phyloP scores from a whole-genome alignment of 495 filamentous ascomycete genomes.

The Talaromyces wortmannii region DNA sequence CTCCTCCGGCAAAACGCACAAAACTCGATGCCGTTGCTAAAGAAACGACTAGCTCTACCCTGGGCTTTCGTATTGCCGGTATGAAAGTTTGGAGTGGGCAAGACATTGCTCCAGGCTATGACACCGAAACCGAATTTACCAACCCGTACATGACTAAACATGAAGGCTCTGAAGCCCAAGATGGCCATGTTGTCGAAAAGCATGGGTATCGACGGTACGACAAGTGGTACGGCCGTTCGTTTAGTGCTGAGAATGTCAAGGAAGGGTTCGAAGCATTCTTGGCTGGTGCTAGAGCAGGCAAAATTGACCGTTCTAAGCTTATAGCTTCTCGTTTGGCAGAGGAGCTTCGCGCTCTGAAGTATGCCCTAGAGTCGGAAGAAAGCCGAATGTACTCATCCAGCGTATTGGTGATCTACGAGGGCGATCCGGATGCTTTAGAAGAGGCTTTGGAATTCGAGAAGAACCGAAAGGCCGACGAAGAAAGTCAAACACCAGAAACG shows the following conservation, averaged over 20 bases:
- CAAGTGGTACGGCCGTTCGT: slow-evolving; percentile 78
- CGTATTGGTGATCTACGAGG: slow-evolving; percentile 87
- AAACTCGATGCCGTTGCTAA: slow-evolving; percentile 73
- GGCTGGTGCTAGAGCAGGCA: slow-evolving; percentile 51
- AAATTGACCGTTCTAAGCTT: slow-evolving; percentile 40
- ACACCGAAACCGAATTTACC: slow-evolving; percentile 19
- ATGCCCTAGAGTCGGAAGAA: slow-evolving; percentile 65
- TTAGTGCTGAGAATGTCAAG: slow-evolving; percentile 63
- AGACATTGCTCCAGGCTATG: slow-evolving; percentile 21
- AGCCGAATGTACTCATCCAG: slow-evolving; percentile 93
- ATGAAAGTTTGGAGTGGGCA: slow-evolving; percentile 86
- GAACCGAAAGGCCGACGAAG: slow-evolving; percentile 20
- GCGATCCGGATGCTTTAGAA: slow-evolving; percentile 64
- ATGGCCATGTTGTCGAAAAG: slow-evolving; percentile 31
- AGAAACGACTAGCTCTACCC: slow-evolving; percentile 70
- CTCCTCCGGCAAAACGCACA: slow-evolving; percentile 65
- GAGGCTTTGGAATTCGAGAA: slow-evolving; percentile 58
- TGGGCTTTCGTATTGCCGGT: slow-evolving; percentile 85
- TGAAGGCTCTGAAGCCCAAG: slow-evolving; percentile 27
- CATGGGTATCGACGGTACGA: slow-evolving; percentile 70
- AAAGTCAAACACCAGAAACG: slow-evolving; percentile 37
- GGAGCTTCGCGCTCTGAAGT: slow-evolving; percentile 58
- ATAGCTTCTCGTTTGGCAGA: slow-evolving; percentile 57
- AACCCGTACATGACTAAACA: slow-evolving; percentile 35
- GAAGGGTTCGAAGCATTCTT: slow-evolving; percentile 74